Evolutionary conservation across 1,284 basidiomycete species (phyloP), one percentile per base, ranked within the genome.

Genomic region (Ceratobasidium sp.): DNA sequence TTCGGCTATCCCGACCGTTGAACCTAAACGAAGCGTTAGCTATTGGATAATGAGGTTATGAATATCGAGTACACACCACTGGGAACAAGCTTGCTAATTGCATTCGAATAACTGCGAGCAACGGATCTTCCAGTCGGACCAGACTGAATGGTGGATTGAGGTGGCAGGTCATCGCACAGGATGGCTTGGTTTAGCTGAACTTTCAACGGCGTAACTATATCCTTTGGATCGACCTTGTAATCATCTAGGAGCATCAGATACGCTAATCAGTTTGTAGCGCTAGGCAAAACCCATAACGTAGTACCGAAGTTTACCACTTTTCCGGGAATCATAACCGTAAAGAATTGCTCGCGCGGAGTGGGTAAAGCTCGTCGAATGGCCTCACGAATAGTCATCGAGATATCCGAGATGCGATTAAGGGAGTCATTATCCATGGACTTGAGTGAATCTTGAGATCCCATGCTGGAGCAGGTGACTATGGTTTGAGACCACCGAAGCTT

Each of bases 101-200:
- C 45, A 8, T 31, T 26, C 2, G 20, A 10, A 45, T 66, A 66
- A 17, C 45, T 66, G 10, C 45, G 45, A 2, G 64, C 39, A 26
- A 66, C 64, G 33, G 64, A 66, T 49, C 15, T 66, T 15, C 64
- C 64, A 7, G 64, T 66, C 26, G 64, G 64, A 8, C 64, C 64
- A n/a, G 51, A 45, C n/a, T 66, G 64, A 35, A 66, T 10, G 31
- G 45, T 66, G 8, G 64, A 66, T 11, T 51, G 42, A n/a, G 42
- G 5, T 33, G 64, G 64, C 64, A 66, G 49, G 35, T 66, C 64
- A 37, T 66, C 64, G 28, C 64, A 66, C 3, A 66, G 47, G 8
- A 66, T 66, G 4, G 64, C 42, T 33, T 66, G 42, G 17, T 51
- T 66, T 15, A 66, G 47, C 17, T 66, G n/a, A 10, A 23, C 42